Conservation (phyloP, 2,329 filamentous ascomycete genomes). For the Cercospora sojina region DNA sequence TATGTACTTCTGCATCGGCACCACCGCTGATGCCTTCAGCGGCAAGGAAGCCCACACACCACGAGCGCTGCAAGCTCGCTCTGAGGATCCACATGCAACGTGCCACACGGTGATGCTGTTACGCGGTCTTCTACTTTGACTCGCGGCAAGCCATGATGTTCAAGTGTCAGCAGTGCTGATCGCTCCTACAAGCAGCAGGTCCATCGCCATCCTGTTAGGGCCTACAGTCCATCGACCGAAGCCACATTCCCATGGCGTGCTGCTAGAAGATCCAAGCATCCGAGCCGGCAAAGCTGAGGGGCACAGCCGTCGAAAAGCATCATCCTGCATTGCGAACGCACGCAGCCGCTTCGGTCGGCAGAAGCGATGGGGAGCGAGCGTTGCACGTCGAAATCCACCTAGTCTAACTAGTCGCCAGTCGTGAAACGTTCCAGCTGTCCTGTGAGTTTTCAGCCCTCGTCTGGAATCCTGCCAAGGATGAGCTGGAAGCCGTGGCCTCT, state of each 20-base stretch:
- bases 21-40: background rate
- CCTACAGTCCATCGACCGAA: background rate
- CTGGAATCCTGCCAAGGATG: background rate
- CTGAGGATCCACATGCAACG: conserved; percentile 1
- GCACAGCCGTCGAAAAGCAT: background rate
- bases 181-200: background rate
- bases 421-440: background rate
- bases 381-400: background rate
- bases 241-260: background rate
- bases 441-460: background rate
- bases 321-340: background rate
- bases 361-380: background rate
- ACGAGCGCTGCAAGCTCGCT: background rate
- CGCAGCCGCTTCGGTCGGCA: background rate
- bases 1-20: background rate
- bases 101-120: background rate
- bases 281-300: background rate
- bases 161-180: background rate
- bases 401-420: background rate
- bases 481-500: background rate
- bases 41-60: background rate
- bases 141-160: background rate
- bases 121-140: background rate
- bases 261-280: background rate
- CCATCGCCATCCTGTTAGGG: background rate